Percentiles rank a stretch among this genome's conserved stretches.
phyloP scores from a whole-genome alignment of 345 rosid species.

The Conringia planisiliqua region DNA sequence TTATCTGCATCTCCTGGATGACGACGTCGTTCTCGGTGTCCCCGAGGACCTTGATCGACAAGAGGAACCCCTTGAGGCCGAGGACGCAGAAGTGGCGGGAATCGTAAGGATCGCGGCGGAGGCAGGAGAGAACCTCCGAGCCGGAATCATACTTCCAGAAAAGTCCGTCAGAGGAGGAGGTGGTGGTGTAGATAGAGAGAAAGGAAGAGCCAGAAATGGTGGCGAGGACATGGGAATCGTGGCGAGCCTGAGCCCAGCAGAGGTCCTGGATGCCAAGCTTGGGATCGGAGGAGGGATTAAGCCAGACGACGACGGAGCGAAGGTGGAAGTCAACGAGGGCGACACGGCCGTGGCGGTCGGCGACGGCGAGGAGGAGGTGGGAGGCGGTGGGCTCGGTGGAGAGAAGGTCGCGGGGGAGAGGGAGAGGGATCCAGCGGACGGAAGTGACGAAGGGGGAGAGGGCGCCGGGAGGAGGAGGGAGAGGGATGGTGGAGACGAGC shows the following conservation, averaged over 20 bases:
- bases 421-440: slow-evolving; percentile 80
- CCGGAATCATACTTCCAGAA: slow-evolving; percentile 83
- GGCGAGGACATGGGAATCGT: slow-evolving; percentile 58
- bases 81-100: slow-evolving; percentile 76
- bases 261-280: slow-evolving; percentile 85
- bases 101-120: slow-evolving; percentile 89
- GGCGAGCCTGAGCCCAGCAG: slow-evolving; percentile 66
- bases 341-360: slow-evolving; percentile 93
- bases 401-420: slow-evolving; percentile 76
- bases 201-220: slow-evolving; percentile 69
- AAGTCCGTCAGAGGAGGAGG: slow-evolving; percentile 29
- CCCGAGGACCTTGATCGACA: slow-evolving; percentile 75
- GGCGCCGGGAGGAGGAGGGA: slow-evolving; percentile 66
- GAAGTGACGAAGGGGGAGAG: slow-evolving; percentile 83
- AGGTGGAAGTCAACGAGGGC: slow-evolving; percentile 75
- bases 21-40: slow-evolving; percentile 58
- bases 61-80: slow-evolving; percentile 69
- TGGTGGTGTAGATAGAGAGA: slow-evolving; percentile 48
- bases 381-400: slow-evolving; percentile 56
- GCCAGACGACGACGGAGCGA: slow-evolving; percentile 58
- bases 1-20: slow-evolving; percentile 59
- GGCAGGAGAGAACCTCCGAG: slow-evolving; percentile 69
- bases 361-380: slow-evolving; percentile 56
- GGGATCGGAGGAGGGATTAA: slow-evolving; percentile 49
- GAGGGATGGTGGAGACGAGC: slow-evolving; percentile 69